Conservation (phyloP, 2,329 filamentous ascomycete genomes). For the Trichoderma sp. region DNA sequence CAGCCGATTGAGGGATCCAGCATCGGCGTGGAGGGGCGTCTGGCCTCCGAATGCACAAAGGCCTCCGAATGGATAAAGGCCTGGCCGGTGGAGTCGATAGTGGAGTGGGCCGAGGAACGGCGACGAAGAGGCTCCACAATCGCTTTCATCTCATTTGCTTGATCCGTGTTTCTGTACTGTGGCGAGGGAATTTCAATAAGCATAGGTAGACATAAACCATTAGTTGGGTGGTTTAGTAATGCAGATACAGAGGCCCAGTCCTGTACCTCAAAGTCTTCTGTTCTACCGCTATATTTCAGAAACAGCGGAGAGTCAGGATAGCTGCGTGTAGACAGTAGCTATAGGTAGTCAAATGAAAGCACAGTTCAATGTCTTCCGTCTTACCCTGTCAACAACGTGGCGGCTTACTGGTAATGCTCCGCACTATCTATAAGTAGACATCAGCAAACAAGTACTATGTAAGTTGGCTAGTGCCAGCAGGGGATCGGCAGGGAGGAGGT, state of each 20-base stretch:
- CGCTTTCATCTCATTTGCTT: not conserved
- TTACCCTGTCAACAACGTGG: not conserved
- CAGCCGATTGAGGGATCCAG: conserved; percentile 1
- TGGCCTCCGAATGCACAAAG: not conserved
- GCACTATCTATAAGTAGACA: not conserved
- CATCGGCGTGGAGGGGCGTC: conserved; percentile 11
- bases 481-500: not conserved
- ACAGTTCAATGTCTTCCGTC: not conserved
- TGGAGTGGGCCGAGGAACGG: conserved; percentile 20
- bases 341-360: not conserved
- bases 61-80: conserved; percentile 5
- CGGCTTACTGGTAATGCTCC: not conserved
- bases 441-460: not conserved
- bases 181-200: not conserved
- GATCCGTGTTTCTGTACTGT: not conserved
- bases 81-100: conserved; percentile 1
- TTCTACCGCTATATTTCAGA: not conserved
- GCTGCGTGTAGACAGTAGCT: not conserved
- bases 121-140: not conserved
- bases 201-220: not conserved
- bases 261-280: not conserved
- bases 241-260: not conserved
- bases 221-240: not conserved
- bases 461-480: not conserved
- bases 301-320: not conserved